Conservation (phyloP, 2,329 filamentous ascomycete genomes). For the Pseudopithomyces chartarum region DNA sequence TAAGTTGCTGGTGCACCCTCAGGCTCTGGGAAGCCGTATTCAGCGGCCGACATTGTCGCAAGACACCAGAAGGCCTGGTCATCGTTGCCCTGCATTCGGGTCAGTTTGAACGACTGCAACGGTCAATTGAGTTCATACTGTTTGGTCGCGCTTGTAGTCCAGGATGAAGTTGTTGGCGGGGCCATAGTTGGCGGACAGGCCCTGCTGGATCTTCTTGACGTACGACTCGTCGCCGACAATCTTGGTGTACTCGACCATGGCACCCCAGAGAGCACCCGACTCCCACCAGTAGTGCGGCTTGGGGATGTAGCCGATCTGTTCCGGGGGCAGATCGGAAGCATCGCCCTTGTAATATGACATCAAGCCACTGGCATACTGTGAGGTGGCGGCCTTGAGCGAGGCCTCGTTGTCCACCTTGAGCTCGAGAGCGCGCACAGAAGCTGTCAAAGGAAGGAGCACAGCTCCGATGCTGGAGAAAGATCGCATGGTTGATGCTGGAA, state of each 20-base stretch:
- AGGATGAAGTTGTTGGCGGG: conserved; percentile 51
- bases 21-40: conserved; percentile 69
- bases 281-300: conserved; percentile 56
- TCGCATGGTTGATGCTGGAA: conserved; percentile 33
- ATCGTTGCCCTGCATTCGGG: conserved; percentile 64
- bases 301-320: conserved; percentile 49
- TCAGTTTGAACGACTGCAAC: background rate
- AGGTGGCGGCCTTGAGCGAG: conserved; percentile 34
- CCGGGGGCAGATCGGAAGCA: conserved; percentile 21
- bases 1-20: conserved; percentile 54
- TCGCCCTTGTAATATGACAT: conserved; percentile 43
- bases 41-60: conserved; percentile 69
- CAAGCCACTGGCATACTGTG: conserved; percentile 39
- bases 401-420: conserved; percentile 40
- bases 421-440: conserved; percentile 34
- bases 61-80: conserved; percentile 78
- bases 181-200: conserved; percentile 50
- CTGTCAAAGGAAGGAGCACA: conserved; percentile 40
- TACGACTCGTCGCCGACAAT: conserved; percentile 53
- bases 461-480: conserved; percentile 38
- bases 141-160: conserved; percentile 45
- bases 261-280: conserved; percentile 47
- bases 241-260: conserved; percentile 51
- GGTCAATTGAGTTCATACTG: conserved; percentile 17
- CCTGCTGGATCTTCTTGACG: conserved; percentile 47